Evolutionary conservation across 352 stramenopile genomes (phyloP).

Genomic region (Globisporangium echinulatum): DNA sequence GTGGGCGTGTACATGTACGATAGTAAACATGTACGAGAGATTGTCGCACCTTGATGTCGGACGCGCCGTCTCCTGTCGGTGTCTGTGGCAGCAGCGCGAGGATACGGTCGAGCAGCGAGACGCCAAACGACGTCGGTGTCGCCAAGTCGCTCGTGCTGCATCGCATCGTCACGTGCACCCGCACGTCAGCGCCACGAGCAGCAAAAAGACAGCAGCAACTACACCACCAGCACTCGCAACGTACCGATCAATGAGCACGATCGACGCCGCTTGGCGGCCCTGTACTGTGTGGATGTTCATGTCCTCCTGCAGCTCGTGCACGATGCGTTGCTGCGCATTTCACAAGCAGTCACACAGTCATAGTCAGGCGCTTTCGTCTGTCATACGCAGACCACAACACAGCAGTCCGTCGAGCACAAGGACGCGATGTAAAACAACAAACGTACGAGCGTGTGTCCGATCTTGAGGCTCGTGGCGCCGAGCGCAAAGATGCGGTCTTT

Average conservation of each 20-base stretch:
- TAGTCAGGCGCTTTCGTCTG: too few relatives aligned
- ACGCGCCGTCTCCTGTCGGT: constrained; percentile 6
- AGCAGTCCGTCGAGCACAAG: not conserved
- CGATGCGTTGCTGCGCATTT: constrained; percentile 35
- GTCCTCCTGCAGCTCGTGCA: constrained; percentile 55
- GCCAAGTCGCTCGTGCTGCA: constrained; percentile 57
- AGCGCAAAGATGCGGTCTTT: constrained; percentile 67
- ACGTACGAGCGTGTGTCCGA: constrained; percentile 65
- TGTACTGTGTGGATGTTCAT: constrained; percentile 25
- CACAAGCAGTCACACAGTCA: not conserved
- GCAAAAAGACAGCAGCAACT: too few relatives aligned
- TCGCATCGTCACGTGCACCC: not conserved
- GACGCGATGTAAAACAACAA: too few relatives aligned
- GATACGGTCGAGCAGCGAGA: constrained; percentile 64
- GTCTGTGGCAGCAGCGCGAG: constrained; percentile 58
- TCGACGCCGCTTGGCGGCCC: constrained; percentile 33
- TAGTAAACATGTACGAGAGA: not conserved
- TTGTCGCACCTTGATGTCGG: constrained; percentile 10
- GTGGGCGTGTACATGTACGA: not conserved
- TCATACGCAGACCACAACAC: not conserved
- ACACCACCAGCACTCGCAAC: not conserved
- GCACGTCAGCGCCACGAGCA: too few relatives aligned
- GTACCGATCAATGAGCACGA: constrained; percentile 69
- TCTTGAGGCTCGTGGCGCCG: constrained; percentile 69
- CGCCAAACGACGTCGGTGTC: constrained; percentile 54